These are phyloP conservation scores for Sonneratia caseolaris DNA, from an alignment of 345 rosid species.

Conservation along the genomic window DNA sequence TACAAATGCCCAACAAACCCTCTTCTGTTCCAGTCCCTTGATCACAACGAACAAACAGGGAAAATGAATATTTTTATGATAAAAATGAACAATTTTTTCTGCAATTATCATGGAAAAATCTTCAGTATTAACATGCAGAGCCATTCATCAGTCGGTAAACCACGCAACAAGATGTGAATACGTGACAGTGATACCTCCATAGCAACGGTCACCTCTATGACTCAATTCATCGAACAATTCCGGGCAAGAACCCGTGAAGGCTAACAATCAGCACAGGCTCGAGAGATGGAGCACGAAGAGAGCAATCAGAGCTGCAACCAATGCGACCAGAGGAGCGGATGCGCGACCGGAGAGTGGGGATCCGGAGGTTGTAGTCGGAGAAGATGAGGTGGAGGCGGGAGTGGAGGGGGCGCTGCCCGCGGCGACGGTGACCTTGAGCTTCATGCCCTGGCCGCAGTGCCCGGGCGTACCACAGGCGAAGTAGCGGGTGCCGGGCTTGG, in stretches of 20 bases:
- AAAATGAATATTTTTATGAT: background rate
- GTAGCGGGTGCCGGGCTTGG: slow-evolving; percentile 60
- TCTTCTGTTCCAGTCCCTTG: background rate
- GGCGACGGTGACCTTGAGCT: slow-evolving; percentile 54
- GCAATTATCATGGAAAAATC: background rate
- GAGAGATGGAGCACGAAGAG: background rate
- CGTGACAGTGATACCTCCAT: slow-evolving; percentile 1
- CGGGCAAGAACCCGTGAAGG: background rate
- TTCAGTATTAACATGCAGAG: background rate
- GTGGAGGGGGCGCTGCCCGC: slow-evolving; percentile 43
- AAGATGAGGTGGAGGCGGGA: slow-evolving; percentile 23
- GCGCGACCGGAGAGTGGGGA: slow-evolving; percentile 4
- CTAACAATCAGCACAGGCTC: background rate
- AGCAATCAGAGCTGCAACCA: background rate
- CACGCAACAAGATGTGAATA: background rate
- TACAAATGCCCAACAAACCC: slow-evolving; percentile 3
- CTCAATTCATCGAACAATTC: slow-evolving; percentile 1
- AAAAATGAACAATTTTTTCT: background rate
- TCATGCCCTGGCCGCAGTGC: slow-evolving; percentile 87
- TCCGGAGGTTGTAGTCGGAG: slow-evolving; percentile 13
- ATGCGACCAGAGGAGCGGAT: background rate
- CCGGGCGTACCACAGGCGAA: slow-evolving; percentile 82
- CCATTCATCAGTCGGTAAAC: background rate
- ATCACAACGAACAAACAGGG: background rate
- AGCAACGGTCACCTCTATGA: background rate